phyloP scores from a whole-genome alignment of 164 flowering plant species.

The Berberis vulgaris region DNA sequence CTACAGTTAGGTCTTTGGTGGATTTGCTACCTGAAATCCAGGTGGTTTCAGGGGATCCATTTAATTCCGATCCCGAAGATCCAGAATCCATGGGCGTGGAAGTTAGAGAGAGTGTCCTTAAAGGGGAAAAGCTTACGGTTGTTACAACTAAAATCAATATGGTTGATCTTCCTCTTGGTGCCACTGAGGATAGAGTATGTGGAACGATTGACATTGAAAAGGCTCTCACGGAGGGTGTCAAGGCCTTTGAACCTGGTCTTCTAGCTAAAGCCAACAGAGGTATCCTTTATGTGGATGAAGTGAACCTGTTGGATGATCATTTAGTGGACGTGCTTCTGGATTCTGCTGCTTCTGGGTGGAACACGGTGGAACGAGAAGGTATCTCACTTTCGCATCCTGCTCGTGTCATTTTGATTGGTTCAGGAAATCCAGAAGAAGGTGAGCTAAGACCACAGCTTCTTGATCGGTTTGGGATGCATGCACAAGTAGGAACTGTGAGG shows the following conservation, averaged over 20 bases:
- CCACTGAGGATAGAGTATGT: slow-evolving; percentile 98
- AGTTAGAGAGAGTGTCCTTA: slow-evolving; percentile 53
- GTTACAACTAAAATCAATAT: slow-evolving; percentile 69
- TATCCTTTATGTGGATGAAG: slow-evolving; percentile 92
- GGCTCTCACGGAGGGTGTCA: slow-evolving; percentile 91
- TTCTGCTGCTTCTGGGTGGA: slow-evolving; percentile 99
- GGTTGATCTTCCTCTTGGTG: slow-evolving; percentile 97
- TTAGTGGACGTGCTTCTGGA: slow-evolving; percentile 85
- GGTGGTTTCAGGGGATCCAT: slow-evolving; percentile 81
- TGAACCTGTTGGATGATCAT: slow-evolving; percentile 88
- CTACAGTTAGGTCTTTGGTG: slow-evolving; percentile 83
- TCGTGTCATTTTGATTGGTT: slow-evolving; percentile 83
- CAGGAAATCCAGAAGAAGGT: slow-evolving; percentile 97
- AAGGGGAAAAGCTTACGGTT: slow-evolving; percentile 50
- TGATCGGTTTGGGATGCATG: slow-evolving; percentile 98
- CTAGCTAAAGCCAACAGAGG: slow-evolving; percentile 94
- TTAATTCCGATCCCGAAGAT: slow-evolving; percentile 89
- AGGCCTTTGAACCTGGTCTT: slow-evolving; percentile 96
- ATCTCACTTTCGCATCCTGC: slow-evolving; percentile 98
- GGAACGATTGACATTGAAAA: slow-evolving; percentile 95
- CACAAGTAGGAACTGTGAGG: slow-evolving; percentile 94
- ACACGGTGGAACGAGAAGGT: slow-evolving; percentile 94
- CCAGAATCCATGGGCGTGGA: slow-evolving; percentile 83
- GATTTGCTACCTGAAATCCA: slow-evolving; percentile 84
- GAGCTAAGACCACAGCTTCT: slow-evolving; percentile 98